Evolutionary conservation across 192 early-diverging fungal genomes (phyloP).

Genomic region (Backusella luteola): DNA sequence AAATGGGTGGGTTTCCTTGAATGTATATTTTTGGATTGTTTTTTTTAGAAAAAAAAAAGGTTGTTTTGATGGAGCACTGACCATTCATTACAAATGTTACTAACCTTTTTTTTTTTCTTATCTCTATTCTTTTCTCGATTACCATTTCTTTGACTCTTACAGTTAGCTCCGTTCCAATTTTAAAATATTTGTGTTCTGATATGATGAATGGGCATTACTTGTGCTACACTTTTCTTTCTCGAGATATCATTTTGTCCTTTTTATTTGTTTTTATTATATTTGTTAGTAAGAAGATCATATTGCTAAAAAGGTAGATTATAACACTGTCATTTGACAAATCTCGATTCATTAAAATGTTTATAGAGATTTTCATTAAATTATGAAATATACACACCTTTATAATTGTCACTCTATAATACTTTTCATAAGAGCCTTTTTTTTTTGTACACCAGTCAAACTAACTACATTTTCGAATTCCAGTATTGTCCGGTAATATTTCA

Average conservation of each 20-base stretch:
- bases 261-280: neutral
- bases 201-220: neutral
- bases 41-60: neutral
- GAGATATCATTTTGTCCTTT: too few relatives aligned
- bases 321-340: neutral
- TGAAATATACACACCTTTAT: neutral
- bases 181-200: neutral
- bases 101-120: neutral
- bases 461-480: neutral
- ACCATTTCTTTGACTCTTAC: neutral
- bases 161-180: neutral
- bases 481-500: neutral
- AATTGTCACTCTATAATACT: neutral
- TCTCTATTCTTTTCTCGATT: neutral
- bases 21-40: neutral
- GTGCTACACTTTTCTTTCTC: neutral
- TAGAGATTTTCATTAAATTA: neutral
- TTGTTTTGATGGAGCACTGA: neutral
- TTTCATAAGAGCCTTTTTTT: neutral
- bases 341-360: neutral
- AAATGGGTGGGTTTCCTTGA: neutral
- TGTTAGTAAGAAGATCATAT: neutral
- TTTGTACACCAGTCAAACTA: neutral
- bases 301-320: neutral
- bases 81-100: neutral